phyloP scores from a whole-genome alignment of 768 basidiomycete species.

The Dioszegia crocea region DNA sequence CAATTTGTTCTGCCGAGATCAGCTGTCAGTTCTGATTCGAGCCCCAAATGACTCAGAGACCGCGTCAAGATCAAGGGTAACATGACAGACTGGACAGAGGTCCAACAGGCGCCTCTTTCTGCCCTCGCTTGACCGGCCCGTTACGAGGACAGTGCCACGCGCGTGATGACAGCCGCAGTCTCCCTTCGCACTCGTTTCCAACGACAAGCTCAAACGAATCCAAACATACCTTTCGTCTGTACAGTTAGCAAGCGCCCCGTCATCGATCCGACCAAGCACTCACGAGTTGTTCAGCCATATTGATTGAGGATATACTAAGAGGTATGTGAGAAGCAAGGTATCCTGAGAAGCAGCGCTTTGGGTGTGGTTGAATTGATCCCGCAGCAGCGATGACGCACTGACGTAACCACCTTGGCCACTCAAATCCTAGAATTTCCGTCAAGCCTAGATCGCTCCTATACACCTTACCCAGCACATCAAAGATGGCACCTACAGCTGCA shows the following conservation, averaged over 20 bases:
- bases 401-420: background rate
- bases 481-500: background rate
- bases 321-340: background rate
- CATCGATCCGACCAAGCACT: no score
- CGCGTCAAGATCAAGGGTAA: no score
- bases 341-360: background rate
- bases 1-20: conserved; percentile 71
- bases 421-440: background rate
- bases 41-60: no score
- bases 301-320: conserved; percentile 7
- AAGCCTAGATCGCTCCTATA: background rate
- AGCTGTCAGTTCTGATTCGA: background rate
- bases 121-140: no score
- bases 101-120: no score
- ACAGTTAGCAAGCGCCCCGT: no score
- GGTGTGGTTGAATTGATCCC: background rate
- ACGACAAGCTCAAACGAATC: no score
- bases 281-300: conserved; percentile 60
- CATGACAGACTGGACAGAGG: no score
- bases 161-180: no score
- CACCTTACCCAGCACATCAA: background rate
- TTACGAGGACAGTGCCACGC: no score
- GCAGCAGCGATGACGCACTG: background rate
- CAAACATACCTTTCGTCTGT: conserved; percentile 51
- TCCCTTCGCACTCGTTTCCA: no score